A percentile compares a stretch with the other conserved stretches of the same genome.
phyloP scores from a whole-genome alignment of 768 basidiomycete genomes.

The Lactarius akahatsu region DNA sequence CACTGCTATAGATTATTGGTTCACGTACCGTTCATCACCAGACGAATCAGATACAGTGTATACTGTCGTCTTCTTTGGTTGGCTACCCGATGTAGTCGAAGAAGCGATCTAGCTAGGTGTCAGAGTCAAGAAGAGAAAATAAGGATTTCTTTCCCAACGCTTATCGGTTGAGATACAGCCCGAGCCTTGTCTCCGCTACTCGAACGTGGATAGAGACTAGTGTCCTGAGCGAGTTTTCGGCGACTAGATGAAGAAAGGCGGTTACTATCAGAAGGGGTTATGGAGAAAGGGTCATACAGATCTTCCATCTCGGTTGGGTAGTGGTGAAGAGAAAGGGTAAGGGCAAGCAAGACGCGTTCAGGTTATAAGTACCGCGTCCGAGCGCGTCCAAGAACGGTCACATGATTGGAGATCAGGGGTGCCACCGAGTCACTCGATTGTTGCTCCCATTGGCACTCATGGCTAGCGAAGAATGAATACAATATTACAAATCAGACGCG shows the following conservation, averaged over 20 bases:
- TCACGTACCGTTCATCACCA: constrained; percentile 30
- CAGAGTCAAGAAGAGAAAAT: background rate
- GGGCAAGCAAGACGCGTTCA: background rate
- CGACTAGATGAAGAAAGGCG: constrained; percentile 8
- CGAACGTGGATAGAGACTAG: background rate
- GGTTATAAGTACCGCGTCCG: background rate
- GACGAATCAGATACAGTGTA: constrained; percentile 24
- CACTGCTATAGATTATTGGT: background rate
- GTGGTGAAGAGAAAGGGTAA: background rate
- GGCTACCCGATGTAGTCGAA: constrained; percentile 15
- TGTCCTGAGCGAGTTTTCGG: constrained; percentile 24
- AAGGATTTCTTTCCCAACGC: background rate
- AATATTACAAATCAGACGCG: too few relatives aligned
- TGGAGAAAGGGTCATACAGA: background rate
- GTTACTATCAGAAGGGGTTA: background rate
- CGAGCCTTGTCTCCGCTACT: constrained; percentile 8
- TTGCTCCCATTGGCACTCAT: too few relatives aligned
- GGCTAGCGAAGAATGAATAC: too few relatives aligned
- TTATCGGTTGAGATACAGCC: constrained; percentile 2
- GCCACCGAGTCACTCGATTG: background rate
- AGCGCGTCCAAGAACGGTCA: constrained; percentile 8
- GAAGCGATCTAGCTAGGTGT: constrained; percentile 12
- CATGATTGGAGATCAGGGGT: background rate
- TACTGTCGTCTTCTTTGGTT: background rate
- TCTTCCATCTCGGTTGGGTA: constrained; percentile 18